A percentile compares a stretch with the other conserved stretches of the same genome.
Evolutionary conservation across 2,329 filamentous ascomycete genomes (phyloP).

Genomic region (Parasarocladium wereldwijsianum): DNA sequence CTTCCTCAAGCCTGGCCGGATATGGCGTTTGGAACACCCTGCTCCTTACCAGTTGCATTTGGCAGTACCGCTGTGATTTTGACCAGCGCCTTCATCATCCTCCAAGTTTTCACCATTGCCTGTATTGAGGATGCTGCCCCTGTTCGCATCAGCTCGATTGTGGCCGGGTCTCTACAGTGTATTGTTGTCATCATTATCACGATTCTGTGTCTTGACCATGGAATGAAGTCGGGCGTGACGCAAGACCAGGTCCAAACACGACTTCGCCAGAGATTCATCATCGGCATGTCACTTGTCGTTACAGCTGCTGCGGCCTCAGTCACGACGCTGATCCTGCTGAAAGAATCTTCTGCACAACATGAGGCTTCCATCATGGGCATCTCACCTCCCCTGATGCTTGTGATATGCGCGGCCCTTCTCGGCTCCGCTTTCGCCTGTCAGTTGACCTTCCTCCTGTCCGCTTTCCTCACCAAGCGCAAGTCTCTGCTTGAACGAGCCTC

Average conservation of each 20-base stretch:
- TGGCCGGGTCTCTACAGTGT: slow-evolving; percentile 22
- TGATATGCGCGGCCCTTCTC: neutral
- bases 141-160: slow-evolving; percentile 19
- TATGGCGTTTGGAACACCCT: too few species aligned
- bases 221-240: too few species aligned
- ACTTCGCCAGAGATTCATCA: too few species aligned
- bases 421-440: slow-evolving; percentile 20
- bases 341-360: slow-evolving; percentile 15
- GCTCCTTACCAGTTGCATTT: too few species aligned
- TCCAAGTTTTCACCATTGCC: slow-evolving; percentile 25
- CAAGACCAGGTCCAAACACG: too few species aligned
- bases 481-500: too few species aligned
- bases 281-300: slow-evolving; percentile 12
- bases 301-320: slow-evolving; percentile 24
- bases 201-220: neutral
- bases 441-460: slow-evolving; percentile 25
- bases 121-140: slow-evolving; percentile 14
- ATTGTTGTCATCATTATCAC: slow-evolving; percentile 14
- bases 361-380: slow-evolving; percentile 23
- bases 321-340: slow-evolving; percentile 21
- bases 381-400: slow-evolving; percentile 22
- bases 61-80: neutral
- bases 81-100: slow-evolving; percentile 17
- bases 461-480: slow-evolving; percentile 20
- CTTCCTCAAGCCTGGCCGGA: too few species aligned